Evolutionary conservation across 192 early-diverging fungal genomes (phyloP), one percentile per base, ranked within the genome.

Genomic region (Thamnidium elegans): DNA sequence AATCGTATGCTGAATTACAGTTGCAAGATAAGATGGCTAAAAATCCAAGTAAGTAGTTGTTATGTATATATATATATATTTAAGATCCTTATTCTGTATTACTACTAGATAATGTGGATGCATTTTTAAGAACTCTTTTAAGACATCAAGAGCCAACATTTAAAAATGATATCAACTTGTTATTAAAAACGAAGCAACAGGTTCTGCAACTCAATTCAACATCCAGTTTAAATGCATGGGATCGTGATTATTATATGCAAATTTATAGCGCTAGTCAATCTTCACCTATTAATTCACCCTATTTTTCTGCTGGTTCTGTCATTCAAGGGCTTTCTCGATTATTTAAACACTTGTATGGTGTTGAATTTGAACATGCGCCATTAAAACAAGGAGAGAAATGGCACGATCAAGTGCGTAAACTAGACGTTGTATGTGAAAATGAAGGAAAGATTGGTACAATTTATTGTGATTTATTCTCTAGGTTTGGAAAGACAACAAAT

Each of bases 1-100:
- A 78, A 10, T 93, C 90, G 48, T 99, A 90, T 86, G 89, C 87
- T 17, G 83, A 96, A 59, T 82, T 94, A 81, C 86, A 85, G 42
- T 75, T 99, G 23, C 83, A 81, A 20, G 94, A 97, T 60, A 97
- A 97, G 67, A 99, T 99, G 97, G 94, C 90, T 6, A 82, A 83
- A 55, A 87, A 83, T 42, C 92, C 93, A 19, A 80, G 87, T 89
- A 74, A 17, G 68, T 66, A 15, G 32, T 0, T 9, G 0, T 4
- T 23, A 4, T 7, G 11, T 13, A 7, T 54, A 54, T 5, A 26
- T 4, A 54, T 23, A 4, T 13, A 30, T 7, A n/a, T 26, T 26
- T 3, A 13, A 10, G 17, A 45, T 9, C 1, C 44, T 13, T 45
- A 45, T 45, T 4, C 1, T 13, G 8, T 15, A 45, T 45, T 15